Evolutionary conservation across 2,329 filamentous ascomycete species (phyloP).

Genomic region (Zymoseptoria pseudotritici): DNA sequence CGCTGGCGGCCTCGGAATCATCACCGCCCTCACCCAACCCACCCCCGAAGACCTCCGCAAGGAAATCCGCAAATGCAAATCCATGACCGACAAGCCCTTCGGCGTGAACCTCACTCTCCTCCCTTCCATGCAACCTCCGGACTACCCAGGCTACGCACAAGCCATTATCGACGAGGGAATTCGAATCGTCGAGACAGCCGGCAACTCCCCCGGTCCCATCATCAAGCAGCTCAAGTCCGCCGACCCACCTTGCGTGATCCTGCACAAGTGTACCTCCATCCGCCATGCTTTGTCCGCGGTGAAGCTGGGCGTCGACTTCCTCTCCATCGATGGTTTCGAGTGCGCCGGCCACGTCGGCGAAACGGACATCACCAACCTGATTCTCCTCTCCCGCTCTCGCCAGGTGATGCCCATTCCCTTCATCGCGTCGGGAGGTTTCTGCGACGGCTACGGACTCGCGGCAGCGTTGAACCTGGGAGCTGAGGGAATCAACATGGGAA

Average conservation of each 20-base stretch:
- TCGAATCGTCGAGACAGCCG: slow-evolving; percentile 84
- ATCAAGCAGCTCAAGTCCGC: slow-evolving; percentile 81
- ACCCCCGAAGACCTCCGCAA: slow-evolving; percentile 84
- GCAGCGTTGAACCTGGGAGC: slow-evolving; percentile 85
- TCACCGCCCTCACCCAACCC: slow-evolving; percentile 87
- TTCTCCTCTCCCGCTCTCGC: slow-evolving; percentile 74
- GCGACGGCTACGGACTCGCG: slow-evolving; percentile 86
- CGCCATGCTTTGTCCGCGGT: slow-evolving; percentile 84
- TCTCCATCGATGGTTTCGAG: slow-evolving; percentile 96
- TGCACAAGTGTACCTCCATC: slow-evolving; percentile 98
- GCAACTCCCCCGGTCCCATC: slow-evolving; percentile 82
- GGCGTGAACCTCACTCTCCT: slow-evolving; percentile 93
- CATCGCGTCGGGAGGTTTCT: slow-evolving; percentile 92
- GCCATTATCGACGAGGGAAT: slow-evolving; percentile 91
- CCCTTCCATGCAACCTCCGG: slow-evolving; percentile 78
- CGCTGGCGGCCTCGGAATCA: slow-evolving; percentile 73
- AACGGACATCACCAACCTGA: slow-evolving; percentile 82
- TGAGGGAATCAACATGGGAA: slow-evolving; percentile 97
- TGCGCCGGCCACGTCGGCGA: slow-evolving; percentile 88
- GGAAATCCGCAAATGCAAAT: slow-evolving; percentile 81
- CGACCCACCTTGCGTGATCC: slow-evolving; percentile 57
- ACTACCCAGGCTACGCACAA: slow-evolving; percentile 87
- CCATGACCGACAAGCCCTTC: slow-evolving; percentile 72
- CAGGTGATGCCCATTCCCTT: slow-evolving; percentile 82
- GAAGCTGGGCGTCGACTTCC: slow-evolving; percentile 91